A percentile compares a stretch with the other conserved stretches of the same genome.
phyloP scores from a whole-genome alignment of 2,329 filamentous ascomycete species.

The Septoria linicola region DNA sequence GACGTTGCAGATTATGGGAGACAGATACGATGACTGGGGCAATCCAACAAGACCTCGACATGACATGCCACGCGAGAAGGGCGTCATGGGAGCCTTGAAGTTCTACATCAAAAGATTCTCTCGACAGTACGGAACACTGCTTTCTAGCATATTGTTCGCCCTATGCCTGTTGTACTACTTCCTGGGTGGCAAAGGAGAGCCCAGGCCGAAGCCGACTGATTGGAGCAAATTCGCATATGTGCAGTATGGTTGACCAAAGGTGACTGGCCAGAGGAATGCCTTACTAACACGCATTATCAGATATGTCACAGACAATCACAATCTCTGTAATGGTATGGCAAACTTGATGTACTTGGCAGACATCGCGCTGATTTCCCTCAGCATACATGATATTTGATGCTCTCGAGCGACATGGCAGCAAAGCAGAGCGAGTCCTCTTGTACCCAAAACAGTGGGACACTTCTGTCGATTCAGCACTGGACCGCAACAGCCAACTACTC shows the following conservation, averaged over 20 bases:
- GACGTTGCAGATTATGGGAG: conserved; percentile 18
- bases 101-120: conserved; percentile 13
- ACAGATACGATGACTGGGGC: conserved; percentile 30
- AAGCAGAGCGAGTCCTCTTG: conserved; percentile 48
- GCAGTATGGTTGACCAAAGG: conserved; percentile 20
- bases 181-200: conserved; percentile 4
- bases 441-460: conserved; percentile 44
- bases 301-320: conserved; percentile 30
- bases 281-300: conserved; percentile 7
- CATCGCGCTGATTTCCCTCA: conserved; percentile 4
- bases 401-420: conserved; percentile 44
- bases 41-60: conserved; percentile 24
- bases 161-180: conserved; percentile 24
- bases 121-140: conserved; percentile 20
- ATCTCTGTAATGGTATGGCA: conserved; percentile 24
- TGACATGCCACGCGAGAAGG: conserved; percentile 20
- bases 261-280: not conserved
- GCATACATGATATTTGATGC: conserved; percentile 45
- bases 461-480: conserved; percentile 39
- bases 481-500: conserved; percentile 33
- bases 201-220: conserved; percentile 15
- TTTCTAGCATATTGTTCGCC: conserved; percentile 22
- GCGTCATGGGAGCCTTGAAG: conserved; percentile 18
- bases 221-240: conserved; percentile 29
- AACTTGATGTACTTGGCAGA: not conserved